Base-by-base conservation (phyloP, 2,329 filamentous ascomycete species). In the Pezicula radicicola region DNA sequence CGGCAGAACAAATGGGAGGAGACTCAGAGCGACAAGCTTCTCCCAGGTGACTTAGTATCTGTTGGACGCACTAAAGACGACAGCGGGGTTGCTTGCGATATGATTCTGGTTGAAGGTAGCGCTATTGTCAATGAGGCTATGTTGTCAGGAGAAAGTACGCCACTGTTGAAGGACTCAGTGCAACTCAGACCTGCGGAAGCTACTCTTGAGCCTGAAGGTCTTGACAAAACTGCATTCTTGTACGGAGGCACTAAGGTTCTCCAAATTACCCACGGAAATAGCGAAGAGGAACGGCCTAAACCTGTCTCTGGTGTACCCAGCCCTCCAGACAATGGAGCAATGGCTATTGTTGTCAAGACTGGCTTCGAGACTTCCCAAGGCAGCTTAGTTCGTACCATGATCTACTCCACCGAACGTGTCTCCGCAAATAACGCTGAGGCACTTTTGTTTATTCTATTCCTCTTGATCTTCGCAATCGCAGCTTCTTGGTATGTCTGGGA, bases 401-500 rank as follows among this genome's bases (percentile, higher is more conserved):
- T 99, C 66, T 99, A 96, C 76, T 97, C 95, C 1, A 99, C 94
- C 2, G 94, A 99, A 72, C 91, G 93, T 60, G 93, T 99, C 21
- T 97, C 93, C n/a, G 94, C 94, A 62, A 97, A 97, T 75, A 97
- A 99, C 66, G 86, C 87, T 42, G 94, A 99, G 72, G 94, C 94
- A 2, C 75, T 99, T n/a, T 80, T 96, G 55, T 99, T 99, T 76
- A 99, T 99, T 60, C 80, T 99, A 54, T 99, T 99, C 79, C 81
- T 99, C 27, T 82, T 96, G 50, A 83, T 97, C 63, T 99, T 99
- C 73, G 95, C 95, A 63, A 83, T 99, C 68, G 95, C 94, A 51
- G 94, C 94, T 48, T 96, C 94, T 12, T 97, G 94, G 92, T 99
- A 99, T 70, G 94, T 99, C 54, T 99, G 94, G 94, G 84, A 92